phyloP scores from a whole-genome alignment of 768 basidiomycete genomes.

The Pleurotus tuoliensis region DNA sequence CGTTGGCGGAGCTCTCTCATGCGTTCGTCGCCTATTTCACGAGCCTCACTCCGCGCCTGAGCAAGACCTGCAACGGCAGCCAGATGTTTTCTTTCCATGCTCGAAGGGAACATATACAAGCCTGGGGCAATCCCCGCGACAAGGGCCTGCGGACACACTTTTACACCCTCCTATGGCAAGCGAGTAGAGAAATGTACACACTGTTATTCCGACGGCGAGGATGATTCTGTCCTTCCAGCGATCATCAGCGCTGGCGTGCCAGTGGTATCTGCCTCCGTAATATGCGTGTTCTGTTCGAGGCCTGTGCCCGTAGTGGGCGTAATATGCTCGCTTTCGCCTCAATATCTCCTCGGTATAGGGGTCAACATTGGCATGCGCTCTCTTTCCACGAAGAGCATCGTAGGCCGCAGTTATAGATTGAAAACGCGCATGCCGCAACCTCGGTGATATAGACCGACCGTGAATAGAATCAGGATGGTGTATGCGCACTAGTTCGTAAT shows the following conservation, averaged over 20 bases:
- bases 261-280: conserved; percentile 31
- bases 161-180: not conserved
- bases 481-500: conserved; percentile 75
- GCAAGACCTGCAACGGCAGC: conserved; percentile 56
- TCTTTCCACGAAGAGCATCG: conserved; percentile 53
- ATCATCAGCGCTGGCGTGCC: conserved; percentile 58
- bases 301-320: conserved; percentile 34
- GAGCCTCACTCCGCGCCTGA: conserved; percentile 54
- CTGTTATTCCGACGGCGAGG: conserved; percentile 49
- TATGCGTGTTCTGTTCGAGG: conserved; percentile 38
- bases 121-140: conserved; percentile 41
- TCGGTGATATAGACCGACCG: conserved; percentile 33
- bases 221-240: conserved; percentile 65
- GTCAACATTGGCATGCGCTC: conserved; percentile 15
- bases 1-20: conserved; percentile 47
- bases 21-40: conserved; percentile 49
- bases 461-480: conserved; percentile 72
- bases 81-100: conserved; percentile 41
- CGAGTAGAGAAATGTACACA: conserved; percentile 24
- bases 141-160: conserved; percentile 31
- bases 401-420: conserved; percentile 69
- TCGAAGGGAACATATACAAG: conserved; percentile 29
- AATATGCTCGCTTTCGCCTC: conserved; percentile 19
- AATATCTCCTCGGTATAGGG: conserved; percentile 9
- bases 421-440: conserved; percentile 59